A percentile compares a stretch with the other conserved stretches of the same genome.
phyloP scores from a whole-genome alignment of 1,284 basidiomycete genomes.

The Cystobasidium slooffiae region DNA sequence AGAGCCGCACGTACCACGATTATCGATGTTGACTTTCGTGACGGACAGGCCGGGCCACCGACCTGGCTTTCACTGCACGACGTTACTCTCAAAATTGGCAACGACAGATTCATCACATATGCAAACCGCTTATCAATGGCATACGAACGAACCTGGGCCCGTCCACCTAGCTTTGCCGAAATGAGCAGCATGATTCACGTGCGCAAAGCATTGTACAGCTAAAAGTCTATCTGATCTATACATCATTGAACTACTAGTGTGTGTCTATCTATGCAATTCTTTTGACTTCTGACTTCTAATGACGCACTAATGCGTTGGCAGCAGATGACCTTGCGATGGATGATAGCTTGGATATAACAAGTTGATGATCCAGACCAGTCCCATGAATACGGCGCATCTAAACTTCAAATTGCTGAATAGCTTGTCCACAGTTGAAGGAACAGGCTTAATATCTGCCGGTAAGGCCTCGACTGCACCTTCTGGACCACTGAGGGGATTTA shows the following conservation, averaged over 20 bases:
- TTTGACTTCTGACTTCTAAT: neutral
- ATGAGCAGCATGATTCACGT: too few species aligned
- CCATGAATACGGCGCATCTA: constrained; percentile 27
- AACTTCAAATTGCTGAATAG: constrained; percentile 18
- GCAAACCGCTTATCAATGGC: too few species aligned
- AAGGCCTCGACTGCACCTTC: neutral
- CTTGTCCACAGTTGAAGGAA: neutral
- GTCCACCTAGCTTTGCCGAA: too few species aligned
- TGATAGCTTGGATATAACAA: constrained; percentile 36
- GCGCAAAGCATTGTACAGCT: too few species aligned
- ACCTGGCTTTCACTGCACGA: neutral
- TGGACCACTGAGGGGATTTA: constrained; percentile 3
- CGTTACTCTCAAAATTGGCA: neutral
- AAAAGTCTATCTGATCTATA: neutral
- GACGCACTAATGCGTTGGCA: constrained; percentile 20
- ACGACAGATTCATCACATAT: too few species aligned
- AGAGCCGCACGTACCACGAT: neutral
- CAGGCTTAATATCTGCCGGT: neutral
- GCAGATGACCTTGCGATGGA: constrained; percentile 37
- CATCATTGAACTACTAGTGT: neutral
- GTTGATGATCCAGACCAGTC: constrained; percentile 42
- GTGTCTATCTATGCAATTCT: neutral
- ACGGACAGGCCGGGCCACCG: neutral
- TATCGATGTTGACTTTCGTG: neutral
- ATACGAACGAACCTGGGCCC: too few species aligned